Evolutionary conservation across 176 grass and related monocot species (phyloP).

Genomic region (Hyparrhenia diplandra): DNA sequence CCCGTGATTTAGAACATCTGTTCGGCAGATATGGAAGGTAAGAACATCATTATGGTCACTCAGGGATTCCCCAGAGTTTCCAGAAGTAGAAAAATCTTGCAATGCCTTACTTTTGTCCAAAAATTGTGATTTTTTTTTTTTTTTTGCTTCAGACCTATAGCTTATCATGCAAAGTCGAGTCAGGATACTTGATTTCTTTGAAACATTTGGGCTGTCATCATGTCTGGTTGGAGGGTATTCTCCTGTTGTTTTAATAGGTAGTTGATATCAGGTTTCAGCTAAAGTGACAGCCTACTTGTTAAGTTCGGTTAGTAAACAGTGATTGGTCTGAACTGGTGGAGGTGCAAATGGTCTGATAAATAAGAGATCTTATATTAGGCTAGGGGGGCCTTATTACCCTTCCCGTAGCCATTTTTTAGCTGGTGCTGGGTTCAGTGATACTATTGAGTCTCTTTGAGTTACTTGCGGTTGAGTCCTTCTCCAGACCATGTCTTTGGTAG

Average conservation of each 20-base stretch:
- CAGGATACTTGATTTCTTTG: background rate
- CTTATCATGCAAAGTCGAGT: background rate
- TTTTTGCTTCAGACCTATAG: background rate
- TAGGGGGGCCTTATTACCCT: background rate
- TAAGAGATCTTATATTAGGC: background rate
- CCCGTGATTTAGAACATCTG: slow-evolving; percentile 76
- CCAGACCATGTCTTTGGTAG: slow-evolving; percentile 9
- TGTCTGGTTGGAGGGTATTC: background rate
- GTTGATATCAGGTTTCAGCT: background rate
- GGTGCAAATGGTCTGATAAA: background rate
- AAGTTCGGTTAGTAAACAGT: background rate
- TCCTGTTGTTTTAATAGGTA: background rate
- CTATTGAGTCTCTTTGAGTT: background rate
- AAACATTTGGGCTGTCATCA: background rate
- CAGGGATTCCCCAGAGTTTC: background rate
- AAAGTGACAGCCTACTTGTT: background rate
- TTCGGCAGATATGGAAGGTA: slow-evolving; percentile 96
- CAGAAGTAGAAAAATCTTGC: background rate
- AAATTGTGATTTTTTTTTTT: background rate
- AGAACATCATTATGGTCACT: background rate
- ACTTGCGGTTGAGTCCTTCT: background rate
- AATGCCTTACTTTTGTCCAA: background rate
- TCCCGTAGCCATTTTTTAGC: background rate
- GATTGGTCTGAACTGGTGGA: background rate
- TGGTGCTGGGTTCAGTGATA: background rate